phyloP scores from a whole-genome alignment of 2,329 filamentous ascomycete species.

The Calonectria pseudoreteaudii region DNA sequence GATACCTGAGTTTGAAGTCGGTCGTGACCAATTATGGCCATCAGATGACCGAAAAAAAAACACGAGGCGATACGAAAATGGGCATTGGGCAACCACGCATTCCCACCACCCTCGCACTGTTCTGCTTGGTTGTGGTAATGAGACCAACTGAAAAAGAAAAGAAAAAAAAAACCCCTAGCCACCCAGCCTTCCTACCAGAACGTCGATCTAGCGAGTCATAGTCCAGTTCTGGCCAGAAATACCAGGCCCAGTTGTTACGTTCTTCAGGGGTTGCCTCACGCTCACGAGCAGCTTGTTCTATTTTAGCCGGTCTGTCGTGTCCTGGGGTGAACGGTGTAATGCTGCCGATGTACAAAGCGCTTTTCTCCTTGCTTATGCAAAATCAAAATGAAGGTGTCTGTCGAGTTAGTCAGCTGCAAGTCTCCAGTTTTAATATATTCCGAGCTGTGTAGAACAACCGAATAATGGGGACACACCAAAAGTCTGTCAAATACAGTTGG shows the following conservation, averaged over 20 bases:
- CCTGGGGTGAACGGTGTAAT: not conserved
- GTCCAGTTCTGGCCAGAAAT: not conserved
- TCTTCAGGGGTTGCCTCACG: not conserved
- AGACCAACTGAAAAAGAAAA: not conserved
- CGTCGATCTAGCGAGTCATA: not conserved
- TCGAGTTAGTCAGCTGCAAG: not conserved
- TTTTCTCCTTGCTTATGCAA: not conserved
- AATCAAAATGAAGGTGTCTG: not conserved
- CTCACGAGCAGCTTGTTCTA: not conserved
- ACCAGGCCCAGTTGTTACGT: not conserved
- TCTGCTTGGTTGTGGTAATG: not conserved
- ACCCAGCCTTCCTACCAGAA: not conserved
- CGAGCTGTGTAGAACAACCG: not conserved
- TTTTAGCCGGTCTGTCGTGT: not conserved
- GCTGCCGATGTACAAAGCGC: not conserved
- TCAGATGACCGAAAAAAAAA: not conserved
- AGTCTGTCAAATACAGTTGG: not conserved
- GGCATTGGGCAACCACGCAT: not conserved
- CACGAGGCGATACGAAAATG: not conserved
- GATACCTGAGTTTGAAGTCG: not conserved
- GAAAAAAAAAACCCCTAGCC: too few species aligned
- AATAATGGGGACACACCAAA: not conserved
- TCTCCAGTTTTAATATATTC: not conserved
- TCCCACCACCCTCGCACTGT: not conserved
- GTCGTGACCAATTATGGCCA: not conserved